Base-by-base conservation (phyloP, 805 yeast genomes). In the Pichia cephalocereana region DNA sequence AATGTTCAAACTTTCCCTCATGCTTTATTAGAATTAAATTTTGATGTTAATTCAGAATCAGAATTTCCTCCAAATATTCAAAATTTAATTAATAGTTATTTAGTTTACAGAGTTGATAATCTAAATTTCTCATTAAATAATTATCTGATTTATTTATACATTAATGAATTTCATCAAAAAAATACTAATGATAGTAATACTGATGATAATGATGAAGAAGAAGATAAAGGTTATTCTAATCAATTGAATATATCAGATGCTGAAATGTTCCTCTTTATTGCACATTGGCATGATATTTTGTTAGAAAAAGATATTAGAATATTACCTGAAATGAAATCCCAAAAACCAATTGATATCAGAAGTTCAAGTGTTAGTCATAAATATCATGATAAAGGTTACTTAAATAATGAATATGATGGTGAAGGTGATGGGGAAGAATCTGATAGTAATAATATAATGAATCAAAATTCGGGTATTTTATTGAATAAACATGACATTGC, bases 11-110 rank as follows among this genome's bases (percentile, higher is more conserved):
- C 30, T 1, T 76, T 78, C 55, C 81, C 82, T 3, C 73, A 75
- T 55, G 69, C 78, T 0, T 65, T 76, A 0, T 60, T 80, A 31
- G 76, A 74, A 47, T 58, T 80, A 23, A 61, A 75, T 19, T 76
- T 76, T 66, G 70, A 69, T 36, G 67, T 67, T 1, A 15, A 34
- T 15, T 56, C 65, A 7, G 45, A 67, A 9, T 50, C 60, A 43
- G 47, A 43, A 5, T 52, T 66, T n/a, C 77, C 76, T 0, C 44
- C 53, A 1, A 61, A 68, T 56, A 55, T 80, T 8, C 57, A 57
- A 39, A 63, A 68, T 7, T 58, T 80, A 30, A 63, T 68, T 26
- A 53, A 63, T 26, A 74, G 82, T 5, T 80, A 77, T 57, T 59
- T 80, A 18, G 71, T 77, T 14, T 70, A 69, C 57, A 65, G 67